Percentiles rank a stretch among this genome's conserved stretches.
phyloP scores from a whole-genome alignment of 495 filamentous ascomycete species.

The Penicillium cataractarum region DNA sequence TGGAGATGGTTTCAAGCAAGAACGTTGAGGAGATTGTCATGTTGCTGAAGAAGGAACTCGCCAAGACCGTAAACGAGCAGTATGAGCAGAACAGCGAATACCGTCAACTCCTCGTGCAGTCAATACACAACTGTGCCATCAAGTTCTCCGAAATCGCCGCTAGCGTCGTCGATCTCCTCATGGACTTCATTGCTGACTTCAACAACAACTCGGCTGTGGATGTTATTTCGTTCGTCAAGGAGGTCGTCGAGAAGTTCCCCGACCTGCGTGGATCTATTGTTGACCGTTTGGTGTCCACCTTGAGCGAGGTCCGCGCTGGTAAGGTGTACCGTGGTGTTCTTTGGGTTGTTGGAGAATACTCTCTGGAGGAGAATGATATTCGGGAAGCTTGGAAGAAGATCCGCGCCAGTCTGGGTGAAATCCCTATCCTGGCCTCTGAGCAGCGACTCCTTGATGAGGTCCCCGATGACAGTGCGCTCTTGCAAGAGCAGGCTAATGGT shows the following conservation, averaged over 20 bases:
- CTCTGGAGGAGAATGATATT: slow-evolving; percentile 89
- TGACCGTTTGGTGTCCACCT: slow-evolving; percentile 82
- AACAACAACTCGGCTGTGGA: slow-evolving; percentile 96
- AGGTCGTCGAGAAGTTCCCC: slow-evolving; percentile 98
- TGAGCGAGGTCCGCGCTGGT: slow-evolving; percentile 92
- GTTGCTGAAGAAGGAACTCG: slow-evolving; percentile 94
- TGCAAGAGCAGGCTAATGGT: slow-evolving; percentile 79
- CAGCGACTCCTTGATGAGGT: slow-evolving; percentile 85
- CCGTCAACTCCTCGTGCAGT: slow-evolving; percentile 91
- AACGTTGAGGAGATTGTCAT: slow-evolving; percentile 98
- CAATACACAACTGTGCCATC: slow-evolving; percentile 97
- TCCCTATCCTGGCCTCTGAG: slow-evolving; percentile 95
- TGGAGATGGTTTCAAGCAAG: slow-evolving; percentile 98
- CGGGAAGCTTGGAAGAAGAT: slow-evolving; percentile 97
- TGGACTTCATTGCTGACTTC: slow-evolving; percentile 99
- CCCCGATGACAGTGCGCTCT: slow-evolving; percentile 65
- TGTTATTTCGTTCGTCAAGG: slow-evolving; percentile 98
- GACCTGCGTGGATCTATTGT: slow-evolving; percentile 85
- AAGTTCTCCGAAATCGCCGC: slow-evolving; percentile 98
- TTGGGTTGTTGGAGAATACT: slow-evolving; percentile 99
- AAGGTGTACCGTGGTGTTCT: slow-evolving; percentile 96
- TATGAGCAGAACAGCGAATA: slow-evolving; percentile 99
- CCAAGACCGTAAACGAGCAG: slow-evolving; percentile 97
- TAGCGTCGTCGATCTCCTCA: slow-evolving; percentile 94
- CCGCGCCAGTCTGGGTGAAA: slow-evolving; percentile 90